These are phyloP conservation scores for Annulohypoxylon nitens DNA, from an alignment of 495 filamentous ascomycete species.

Conservation along the genomic window DNA sequence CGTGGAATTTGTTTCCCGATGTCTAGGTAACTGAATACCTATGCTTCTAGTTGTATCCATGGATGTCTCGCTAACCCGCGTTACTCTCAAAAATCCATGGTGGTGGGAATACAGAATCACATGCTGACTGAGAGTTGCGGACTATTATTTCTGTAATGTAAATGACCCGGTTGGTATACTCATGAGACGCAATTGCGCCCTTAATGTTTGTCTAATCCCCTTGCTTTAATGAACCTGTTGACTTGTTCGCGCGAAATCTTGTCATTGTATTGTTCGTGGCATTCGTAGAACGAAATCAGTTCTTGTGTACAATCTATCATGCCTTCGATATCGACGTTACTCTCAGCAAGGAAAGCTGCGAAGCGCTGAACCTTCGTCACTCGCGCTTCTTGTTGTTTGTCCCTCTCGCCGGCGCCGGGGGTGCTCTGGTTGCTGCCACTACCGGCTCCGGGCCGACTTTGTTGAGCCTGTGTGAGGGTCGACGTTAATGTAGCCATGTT, in stretches of 20 bases:
- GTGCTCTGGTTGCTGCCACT: conserved; percentile 40
- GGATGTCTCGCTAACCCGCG: background rate
- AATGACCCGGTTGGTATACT: background rate
- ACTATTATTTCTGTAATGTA: background rate
- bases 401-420: conserved; percentile 35
- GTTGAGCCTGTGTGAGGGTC: conserved; percentile 56
- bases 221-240: conserved; percentile 83
- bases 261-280: conserved; percentile 90
- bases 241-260: conserved; percentile 75
- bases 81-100: background rate
- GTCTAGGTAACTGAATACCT: background rate
- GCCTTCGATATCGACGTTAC: conserved; percentile 89
- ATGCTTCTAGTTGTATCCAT: background rate
- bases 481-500: conserved; percentile 59
- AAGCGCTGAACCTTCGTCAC: conserved; percentile 77
- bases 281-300: conserved; percentile 93
- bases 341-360: conserved; percentile 89
- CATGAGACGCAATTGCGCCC: background rate
- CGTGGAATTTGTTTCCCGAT: background rate
- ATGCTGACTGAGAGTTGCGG: background rate
- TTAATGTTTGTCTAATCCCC: conserved; percentile 79
- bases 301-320: conserved; percentile 96
- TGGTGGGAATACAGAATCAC: background rate
- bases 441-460: conserved; percentile 51
- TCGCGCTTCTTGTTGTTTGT: conserved; percentile 56